Conservation (phyloP, 352 stramenopile genomes). For the Pythium rishiriense region DNA sequence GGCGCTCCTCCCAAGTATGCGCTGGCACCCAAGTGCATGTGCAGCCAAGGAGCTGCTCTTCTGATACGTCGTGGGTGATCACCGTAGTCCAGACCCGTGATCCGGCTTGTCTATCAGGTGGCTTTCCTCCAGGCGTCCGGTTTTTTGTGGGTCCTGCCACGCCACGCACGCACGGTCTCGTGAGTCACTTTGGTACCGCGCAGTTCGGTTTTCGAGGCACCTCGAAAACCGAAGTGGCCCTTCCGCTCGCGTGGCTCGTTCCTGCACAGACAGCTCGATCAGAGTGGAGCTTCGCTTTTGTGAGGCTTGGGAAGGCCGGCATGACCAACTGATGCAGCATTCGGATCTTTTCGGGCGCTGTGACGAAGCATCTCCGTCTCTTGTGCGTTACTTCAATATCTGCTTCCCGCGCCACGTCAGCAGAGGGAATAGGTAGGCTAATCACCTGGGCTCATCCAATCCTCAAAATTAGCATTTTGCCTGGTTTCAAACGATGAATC, state of each 20-base stretch:
- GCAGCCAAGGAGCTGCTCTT: neutral
- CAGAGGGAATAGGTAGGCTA: neutral
- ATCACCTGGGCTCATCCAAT: no score
- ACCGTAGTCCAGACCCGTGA: neutral
- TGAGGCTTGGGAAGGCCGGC: neutral
- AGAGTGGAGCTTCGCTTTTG: neutral
- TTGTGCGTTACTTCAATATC: neutral
- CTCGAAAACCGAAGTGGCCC: neutral
- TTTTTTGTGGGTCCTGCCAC: neutral
- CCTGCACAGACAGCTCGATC: neutral
- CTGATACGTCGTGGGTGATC: neutral
- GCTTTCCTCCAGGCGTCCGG: no score
- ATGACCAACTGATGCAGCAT: neutral
- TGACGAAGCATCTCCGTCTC: neutral
- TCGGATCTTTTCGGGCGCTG: neutral
- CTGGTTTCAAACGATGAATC: no score
- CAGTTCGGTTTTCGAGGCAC: neutral
- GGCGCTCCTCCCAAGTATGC: neutral
- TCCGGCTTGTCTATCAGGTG: neutral
- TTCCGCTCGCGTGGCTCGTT: neutral
- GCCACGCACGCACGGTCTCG: slow-evolving; percentile 1
- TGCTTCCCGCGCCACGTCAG: neutral
- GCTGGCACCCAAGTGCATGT: neutral
- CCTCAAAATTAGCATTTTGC: no score
- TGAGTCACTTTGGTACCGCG: slow-evolving; percentile 2